Evolutionary conservation across 2,329 filamentous ascomycete species (phyloP).

Genomic region (Sclerotinia sclerotiorum): DNA sequence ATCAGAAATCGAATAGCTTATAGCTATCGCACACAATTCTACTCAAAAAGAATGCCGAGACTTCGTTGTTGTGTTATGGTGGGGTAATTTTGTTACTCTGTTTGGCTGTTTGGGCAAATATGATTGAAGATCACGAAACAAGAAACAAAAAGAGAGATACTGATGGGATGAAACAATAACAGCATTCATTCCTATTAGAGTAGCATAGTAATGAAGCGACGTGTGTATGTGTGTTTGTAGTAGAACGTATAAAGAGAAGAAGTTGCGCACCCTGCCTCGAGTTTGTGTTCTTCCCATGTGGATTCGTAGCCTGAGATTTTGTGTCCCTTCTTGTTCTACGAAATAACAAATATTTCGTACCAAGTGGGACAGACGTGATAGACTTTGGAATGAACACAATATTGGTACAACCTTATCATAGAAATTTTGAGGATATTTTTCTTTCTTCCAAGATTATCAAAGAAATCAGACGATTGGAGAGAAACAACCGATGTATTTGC

Average conservation of each 20-base stretch:
- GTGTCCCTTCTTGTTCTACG: neutral
- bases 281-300: conserved; percentile 9
- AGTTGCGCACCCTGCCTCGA: neutral
- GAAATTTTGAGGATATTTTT: too few species aligned
- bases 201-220: neutral
- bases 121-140: neutral
- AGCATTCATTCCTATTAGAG: neutral
- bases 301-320: neutral
- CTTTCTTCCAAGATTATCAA: neutral
- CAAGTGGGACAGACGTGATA: neutral
- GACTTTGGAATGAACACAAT: neutral
- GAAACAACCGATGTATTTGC: neutral
- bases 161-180: neutral
- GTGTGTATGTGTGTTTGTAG: neutral
- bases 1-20: neutral
- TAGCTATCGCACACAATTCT: neutral
- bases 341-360: neutral
- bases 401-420: too few species aligned
- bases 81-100: conserved; percentile 2
- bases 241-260: neutral
- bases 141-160: neutral
- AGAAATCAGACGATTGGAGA: neutral
- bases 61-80: conserved; percentile 9
- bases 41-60: neutral
- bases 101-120: neutral